These are phyloP conservation scores for Colletotrichum euphorbiae DNA, from an alignment of 2,329 filamentous ascomycete genomes.

Conservation along the genomic window DNA sequence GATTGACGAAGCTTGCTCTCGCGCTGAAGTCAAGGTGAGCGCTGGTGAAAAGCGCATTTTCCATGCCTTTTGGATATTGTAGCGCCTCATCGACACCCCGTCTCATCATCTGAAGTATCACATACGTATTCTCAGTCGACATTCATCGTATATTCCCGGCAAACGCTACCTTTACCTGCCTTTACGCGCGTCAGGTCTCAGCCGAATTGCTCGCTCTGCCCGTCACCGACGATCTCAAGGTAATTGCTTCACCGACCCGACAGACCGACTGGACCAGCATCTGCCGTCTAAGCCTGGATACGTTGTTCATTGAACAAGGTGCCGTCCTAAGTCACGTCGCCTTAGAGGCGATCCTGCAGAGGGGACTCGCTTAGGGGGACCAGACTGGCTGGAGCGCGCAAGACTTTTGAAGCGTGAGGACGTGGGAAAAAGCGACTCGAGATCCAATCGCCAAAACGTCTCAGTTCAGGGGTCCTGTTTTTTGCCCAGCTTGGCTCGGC, in stretches of 20 bases:
- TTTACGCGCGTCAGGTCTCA: not conserved
- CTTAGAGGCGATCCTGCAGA: not conserved
- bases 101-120: conserved; percentile 1
- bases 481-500: conserved; percentile 33
- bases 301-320: conserved; percentile 10
- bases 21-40: conserved; percentile 32
- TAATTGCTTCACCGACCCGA: conserved; percentile 22
- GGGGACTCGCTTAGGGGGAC: conserved; percentile 24
- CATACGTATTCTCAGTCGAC: not conserved
- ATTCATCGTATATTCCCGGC: not conserved
- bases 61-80: conserved; percentile 10
- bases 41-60: conserved; percentile 17
- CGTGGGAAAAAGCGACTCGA: conserved; percentile 25
- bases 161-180: too few species aligned
- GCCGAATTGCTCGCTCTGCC: conserved; percentile 14
- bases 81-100: conserved; percentile 22
- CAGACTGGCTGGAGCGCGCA: conserved; percentile 11
- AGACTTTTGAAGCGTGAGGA: conserved; percentile 17
- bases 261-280: not conserved
- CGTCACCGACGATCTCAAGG: conserved; percentile 29
- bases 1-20: conserved; percentile 30
- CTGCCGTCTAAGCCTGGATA: not conserved
- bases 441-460: conserved; percentile 31
- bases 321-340: not conserved
- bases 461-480: conserved; percentile 34